phyloP scores from a whole-genome alignment of 148 eudicot species.

The Rhododendron henanense region DNA sequence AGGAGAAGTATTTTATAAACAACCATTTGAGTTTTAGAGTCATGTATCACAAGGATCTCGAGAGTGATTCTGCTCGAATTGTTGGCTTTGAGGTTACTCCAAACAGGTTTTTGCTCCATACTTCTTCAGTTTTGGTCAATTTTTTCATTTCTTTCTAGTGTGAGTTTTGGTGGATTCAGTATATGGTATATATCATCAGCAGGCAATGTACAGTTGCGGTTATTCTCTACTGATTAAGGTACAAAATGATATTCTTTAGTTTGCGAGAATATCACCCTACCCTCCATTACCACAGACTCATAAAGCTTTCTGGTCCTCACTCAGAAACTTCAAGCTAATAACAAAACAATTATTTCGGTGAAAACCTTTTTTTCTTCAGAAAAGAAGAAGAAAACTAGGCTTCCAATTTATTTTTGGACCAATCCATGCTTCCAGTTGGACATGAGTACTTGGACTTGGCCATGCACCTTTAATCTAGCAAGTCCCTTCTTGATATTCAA shows the following conservation, averaged over 20 bases:
- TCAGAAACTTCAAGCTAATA: neutral
- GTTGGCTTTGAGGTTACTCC: conserved; percentile 61
- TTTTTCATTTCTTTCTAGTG: neutral
- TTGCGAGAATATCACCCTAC: neutral
- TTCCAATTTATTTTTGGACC: neutral
- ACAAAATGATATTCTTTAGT: neutral
- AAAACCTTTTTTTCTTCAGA: neutral
- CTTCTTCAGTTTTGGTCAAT: neutral
- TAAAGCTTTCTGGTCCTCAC: neutral
- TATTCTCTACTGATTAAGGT: neutral
- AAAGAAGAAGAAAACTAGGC: neutral
- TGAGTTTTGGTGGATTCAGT: neutral
- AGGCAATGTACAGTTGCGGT: neutral
- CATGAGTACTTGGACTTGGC: neutral
- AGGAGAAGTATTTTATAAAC: conserved; percentile 49
- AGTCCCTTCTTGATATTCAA: neutral
- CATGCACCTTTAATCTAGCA: neutral
- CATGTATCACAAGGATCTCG: conserved; percentile 52
- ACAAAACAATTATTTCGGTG: neutral
- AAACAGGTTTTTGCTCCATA: conserved; percentile 35
- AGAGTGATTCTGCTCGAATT: conserved; percentile 53
- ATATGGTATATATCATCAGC: neutral
- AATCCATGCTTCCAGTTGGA: neutral
- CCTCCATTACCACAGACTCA: neutral
- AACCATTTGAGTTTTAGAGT: conserved; percentile 58